phyloP scores from a whole-genome alignment of 768 basidiomycete species.

The Termitomyces sp. region DNA sequence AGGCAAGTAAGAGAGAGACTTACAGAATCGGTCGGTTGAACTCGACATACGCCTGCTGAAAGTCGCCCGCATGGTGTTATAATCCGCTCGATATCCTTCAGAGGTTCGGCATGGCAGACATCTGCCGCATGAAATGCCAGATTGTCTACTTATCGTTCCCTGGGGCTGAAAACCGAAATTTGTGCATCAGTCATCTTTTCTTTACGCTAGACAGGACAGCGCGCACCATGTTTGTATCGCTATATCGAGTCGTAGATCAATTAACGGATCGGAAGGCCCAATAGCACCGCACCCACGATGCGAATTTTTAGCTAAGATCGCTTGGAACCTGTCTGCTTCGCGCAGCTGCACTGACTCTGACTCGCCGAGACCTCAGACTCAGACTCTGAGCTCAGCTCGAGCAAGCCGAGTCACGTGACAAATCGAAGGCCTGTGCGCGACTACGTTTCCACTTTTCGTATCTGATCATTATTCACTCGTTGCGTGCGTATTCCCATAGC shows the following conservation, averaged over 20 bases:
- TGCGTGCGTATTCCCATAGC: no score
- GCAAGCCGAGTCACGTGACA: no score
- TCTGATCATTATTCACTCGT: no score
- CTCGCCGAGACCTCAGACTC: no score
- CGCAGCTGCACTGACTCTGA: no score
- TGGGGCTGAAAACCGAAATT: slow-evolving; percentile 51
- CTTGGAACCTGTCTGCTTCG: slow-evolving; percentile 88
- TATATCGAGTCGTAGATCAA: slow-evolving; percentile 87
- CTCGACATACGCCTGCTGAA: slow-evolving; percentile 69
- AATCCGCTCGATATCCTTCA: slow-evolving; percentile 81
- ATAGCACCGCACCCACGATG: slow-evolving; percentile 74
- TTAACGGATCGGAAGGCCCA: slow-evolving; percentile 90
- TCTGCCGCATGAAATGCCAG: slow-evolving; percentile 85
- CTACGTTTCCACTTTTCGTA: no score
- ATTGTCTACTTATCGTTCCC: slow-evolving; percentile 78
- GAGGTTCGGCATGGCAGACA: slow-evolving; percentile 83
- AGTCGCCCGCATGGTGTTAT: slow-evolving; percentile 74
- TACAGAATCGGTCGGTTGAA: slow-evolving; percentile 39
- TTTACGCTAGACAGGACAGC: background rate
- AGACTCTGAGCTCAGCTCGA: no score
- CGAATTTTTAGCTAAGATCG: slow-evolving; percentile 82
- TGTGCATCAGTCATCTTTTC: no score
- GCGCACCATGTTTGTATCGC: slow-evolving; percentile 92
- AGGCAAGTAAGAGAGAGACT: no score
- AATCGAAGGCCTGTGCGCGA: no score